These are phyloP conservation scores for Lecanoromycetidae sp. DNA, from an alignment of 2,329 filamentous ascomycete species.

Conservation along the genomic window DNA sequence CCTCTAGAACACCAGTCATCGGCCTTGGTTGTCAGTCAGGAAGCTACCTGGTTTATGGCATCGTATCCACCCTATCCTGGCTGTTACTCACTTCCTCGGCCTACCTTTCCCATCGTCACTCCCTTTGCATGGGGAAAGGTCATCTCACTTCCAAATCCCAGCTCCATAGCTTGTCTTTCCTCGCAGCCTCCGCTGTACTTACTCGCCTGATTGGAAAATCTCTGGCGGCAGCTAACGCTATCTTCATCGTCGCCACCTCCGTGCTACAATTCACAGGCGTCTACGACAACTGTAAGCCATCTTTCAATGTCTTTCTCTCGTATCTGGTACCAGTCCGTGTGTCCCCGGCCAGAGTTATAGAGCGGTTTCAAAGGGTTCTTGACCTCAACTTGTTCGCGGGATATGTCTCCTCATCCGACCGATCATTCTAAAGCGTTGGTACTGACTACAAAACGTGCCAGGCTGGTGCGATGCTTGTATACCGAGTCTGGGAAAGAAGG, in stretches of 20 bases:
- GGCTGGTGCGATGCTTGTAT: constrained; percentile 8
- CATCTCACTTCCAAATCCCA: neutral
- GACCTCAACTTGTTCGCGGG: no score
- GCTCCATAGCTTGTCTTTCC: neutral
- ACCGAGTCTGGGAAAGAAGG: neutral
- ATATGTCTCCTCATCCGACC: no score
- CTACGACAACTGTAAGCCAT: constrained; percentile 7
- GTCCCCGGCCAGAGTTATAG: no score
- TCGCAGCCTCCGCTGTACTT: neutral
- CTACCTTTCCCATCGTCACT: constrained; percentile 1
- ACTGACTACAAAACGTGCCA: no score
- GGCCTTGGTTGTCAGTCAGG: constrained; percentile 34
- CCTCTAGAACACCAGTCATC: constrained; percentile 30
- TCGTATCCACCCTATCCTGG: neutral
- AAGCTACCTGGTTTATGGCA: constrained; percentile 31
- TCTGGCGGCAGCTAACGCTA: neutral
- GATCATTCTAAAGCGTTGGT: no score
- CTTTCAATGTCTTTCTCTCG: no score
- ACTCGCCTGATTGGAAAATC: neutral
- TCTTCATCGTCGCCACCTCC: neutral
- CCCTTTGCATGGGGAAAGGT: neutral
- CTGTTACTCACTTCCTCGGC: constrained; percentile 2
- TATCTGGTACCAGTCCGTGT: no score
- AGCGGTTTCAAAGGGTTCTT: no score
- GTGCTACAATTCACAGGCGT: constrained; percentile 1